These are phyloP conservation scores for Aegilops tauschii DNA, from an alignment of 176 grass and related monocot species.

Conservation along the genomic window DNA sequence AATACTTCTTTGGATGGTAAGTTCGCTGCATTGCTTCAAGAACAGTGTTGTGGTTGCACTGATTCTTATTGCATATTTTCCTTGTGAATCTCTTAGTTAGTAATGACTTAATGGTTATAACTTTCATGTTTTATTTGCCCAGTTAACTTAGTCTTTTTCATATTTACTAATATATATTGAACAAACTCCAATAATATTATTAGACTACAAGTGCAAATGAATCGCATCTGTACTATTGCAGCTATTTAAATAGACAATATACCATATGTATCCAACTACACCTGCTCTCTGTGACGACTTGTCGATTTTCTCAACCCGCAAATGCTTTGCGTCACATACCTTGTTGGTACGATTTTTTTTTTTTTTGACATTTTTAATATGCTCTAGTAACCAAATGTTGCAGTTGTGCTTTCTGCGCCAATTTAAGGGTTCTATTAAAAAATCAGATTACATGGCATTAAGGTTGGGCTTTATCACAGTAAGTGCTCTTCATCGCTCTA, in stretches of 20 bases:
- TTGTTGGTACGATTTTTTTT: neutral
- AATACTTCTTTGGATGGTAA: constrained; percentile 98
- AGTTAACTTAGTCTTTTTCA: neutral
- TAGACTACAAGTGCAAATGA: neutral
- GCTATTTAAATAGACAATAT: neutral
- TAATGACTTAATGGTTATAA: neutral
- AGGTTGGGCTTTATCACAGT: constrained; percentile 90
- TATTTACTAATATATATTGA: neutral
- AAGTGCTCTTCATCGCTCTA: constrained; percentile 26
- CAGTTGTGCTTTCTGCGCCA: constrained; percentile 91
- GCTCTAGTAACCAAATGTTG: constrained; percentile 34
- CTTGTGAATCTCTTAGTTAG: neutral
- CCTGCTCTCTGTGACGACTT: neutral
- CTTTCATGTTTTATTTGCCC: neutral
- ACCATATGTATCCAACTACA: neutral
- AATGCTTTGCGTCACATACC: neutral
- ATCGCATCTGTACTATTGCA: neutral
- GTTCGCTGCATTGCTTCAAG: neutral
- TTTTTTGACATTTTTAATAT: neutral
- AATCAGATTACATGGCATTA: constrained; percentile 90
- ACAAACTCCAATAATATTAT: neutral
- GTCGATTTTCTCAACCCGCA: neutral
- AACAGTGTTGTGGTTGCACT: neutral
- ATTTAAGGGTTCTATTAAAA: constrained; percentile 86
- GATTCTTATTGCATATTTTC: constrained; percentile 1